Evolutionary conservation across 768 basidiomycete genomes (phyloP).

Genomic region (Mycena olivaceomarginata): DNA sequence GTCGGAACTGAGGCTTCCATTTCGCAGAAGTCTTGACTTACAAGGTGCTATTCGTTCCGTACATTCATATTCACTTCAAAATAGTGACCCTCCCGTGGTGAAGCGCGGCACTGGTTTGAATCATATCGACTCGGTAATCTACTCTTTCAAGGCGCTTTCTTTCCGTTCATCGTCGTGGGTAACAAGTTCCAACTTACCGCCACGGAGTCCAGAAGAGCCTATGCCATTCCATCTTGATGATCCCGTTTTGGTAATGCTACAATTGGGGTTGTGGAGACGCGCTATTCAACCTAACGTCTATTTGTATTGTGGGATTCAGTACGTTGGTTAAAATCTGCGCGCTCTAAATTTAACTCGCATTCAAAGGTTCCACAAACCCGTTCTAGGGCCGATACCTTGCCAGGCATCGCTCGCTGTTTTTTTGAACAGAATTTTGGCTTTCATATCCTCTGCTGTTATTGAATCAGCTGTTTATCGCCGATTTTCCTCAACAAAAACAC

Average conservation of each 20-base stretch:
- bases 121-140: background rate
- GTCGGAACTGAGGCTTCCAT: background rate
- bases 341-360: background rate
- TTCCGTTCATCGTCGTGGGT: constrained; percentile 1
- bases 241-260: background rate
- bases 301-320: background rate
- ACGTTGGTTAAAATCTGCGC: background rate
- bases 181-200: constrained; percentile 22
- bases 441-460: too few relatives aligned
- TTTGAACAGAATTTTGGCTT: too few relatives aligned
- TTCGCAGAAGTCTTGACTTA: background rate
- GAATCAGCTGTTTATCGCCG: too few relatives aligned
- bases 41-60: background rate
- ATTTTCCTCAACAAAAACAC: too few relatives aligned
- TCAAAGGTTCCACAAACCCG: constrained; percentile 4
- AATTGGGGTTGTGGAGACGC: constrained; percentile 3
- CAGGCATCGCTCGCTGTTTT: too few relatives aligned
- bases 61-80: background rate
- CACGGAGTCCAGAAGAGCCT: constrained; percentile 11
- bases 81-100: background rate
- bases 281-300: constrained; percentile 1
- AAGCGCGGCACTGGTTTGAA: background rate
- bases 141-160: background rate
- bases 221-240: constrained; percentile 1
- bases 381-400: background rate